Conservation (phyloP, 768 basidiomycete species). For the Ephemerocybe angulata region DNA sequence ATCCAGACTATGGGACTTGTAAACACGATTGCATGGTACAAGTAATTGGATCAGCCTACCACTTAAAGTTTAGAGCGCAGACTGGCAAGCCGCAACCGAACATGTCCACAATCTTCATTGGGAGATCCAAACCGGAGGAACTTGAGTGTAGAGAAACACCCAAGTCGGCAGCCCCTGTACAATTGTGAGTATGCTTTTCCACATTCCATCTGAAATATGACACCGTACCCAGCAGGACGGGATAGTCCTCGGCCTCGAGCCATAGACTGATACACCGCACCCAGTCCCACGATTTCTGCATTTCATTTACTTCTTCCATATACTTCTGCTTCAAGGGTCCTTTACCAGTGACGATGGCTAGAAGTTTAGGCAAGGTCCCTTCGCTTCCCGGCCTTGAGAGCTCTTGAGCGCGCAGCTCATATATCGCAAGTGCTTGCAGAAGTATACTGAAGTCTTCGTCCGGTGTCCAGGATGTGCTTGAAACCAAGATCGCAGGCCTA, state of each 20-base stretch:
- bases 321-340: conserved; percentile 74
- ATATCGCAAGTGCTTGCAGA: conserved; percentile 65
- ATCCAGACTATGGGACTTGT: conserved; percentile 50
- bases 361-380: conserved; percentile 60
- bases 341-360: conserved; percentile 88
- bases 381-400: conserved; percentile 10
- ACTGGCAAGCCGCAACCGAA: conserved; percentile 96
- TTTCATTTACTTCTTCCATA: conserved; percentile 59
- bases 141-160: conserved; percentile 90
- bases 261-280: conserved; percentile 81
- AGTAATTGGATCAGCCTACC: conserved; percentile 46
- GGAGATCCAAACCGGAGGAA: conserved; percentile 86
- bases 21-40: neutral
- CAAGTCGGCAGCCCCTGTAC: conserved; percentile 82
- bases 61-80: conserved; percentile 81
- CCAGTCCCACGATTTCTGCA: conserved; percentile 70
- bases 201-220: too few species aligned
- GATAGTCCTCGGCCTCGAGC: conserved; percentile 90
- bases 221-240: conserved; percentile 75
- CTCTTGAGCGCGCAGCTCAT: conserved; percentile 56
- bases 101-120: conserved; percentile 99
- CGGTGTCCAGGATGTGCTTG: conserved; percentile 95
- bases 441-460: conserved; percentile 94
- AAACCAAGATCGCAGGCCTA: conserved; percentile 82
- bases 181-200: too few species aligned